phyloP scores from a whole-genome alignment of 2,329 filamentous ascomycete species.

The Diatrype stigma region DNA sequence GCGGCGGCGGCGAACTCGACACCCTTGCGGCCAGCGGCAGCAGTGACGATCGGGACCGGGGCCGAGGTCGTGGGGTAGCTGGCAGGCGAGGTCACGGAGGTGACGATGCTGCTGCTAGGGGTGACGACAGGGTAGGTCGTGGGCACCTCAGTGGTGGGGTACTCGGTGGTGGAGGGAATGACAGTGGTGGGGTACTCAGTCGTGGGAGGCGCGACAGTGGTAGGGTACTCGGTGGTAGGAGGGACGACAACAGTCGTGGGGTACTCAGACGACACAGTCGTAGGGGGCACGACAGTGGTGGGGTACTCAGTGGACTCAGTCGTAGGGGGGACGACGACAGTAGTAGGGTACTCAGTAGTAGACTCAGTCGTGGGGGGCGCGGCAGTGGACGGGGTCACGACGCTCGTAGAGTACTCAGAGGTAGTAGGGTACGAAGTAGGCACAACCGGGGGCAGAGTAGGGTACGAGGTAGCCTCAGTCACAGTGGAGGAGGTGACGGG shows the following conservation, averaged over 20 bases:
- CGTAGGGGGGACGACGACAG: too few species aligned
- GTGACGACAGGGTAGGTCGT: not conserved
- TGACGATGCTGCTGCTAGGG: not conserved
- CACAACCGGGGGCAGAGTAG: not conserved
- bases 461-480: not conserved
- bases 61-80: conserved; percentile 3
- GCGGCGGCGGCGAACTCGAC: conserved; percentile 11
- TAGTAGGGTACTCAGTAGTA: not conserved
- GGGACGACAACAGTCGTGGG: not conserved
- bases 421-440: conserved; percentile 4
- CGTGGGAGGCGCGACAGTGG: not conserved
- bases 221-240: not conserved
- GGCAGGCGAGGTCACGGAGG: conserved; percentile 4
- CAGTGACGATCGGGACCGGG: conserved; percentile 12
- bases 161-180: not conserved
- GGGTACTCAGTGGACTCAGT: conserved; percentile 1
- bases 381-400: not conserved
- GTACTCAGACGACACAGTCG: conserved; percentile 2
- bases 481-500: conserved; percentile 7
- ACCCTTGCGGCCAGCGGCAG: conserved; percentile 14
- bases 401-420: conserved; percentile 7
- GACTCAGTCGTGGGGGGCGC: not conserved
- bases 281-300: conserved; percentile 1
- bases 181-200: not conserved
- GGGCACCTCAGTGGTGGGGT: not conserved